Evolutionary conservation across 1,284 basidiomycete genomes (phyloP), one percentile per base, ranked within the genome.

Genomic region (Moesziomyces sp.): DNA sequence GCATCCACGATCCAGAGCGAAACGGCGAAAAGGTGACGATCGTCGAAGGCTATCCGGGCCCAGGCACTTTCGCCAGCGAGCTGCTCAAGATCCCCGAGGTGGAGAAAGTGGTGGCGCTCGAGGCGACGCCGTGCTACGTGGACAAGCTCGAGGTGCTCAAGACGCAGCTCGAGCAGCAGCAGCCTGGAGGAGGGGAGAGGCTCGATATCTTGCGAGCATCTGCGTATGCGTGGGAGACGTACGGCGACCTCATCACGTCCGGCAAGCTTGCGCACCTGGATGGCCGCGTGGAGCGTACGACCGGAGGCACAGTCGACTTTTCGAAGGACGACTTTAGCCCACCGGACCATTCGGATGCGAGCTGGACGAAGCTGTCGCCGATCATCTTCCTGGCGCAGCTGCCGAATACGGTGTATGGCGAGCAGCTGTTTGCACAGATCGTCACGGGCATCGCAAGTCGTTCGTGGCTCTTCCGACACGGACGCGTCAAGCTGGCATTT

Each of bases 371-470:
- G 49, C 52, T 65, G 14, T 74, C 72, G 19, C 78, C 80, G 0
- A 21, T 83, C 5, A 49, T 82, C 43, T 81, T 82, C 53, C 52
- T 83, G 21, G 77, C 77, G 0, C 81, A 83, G 52, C 66, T 83
- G 5, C 82, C 82, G 28, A 83, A 80, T 51, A 77, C 78, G 9
- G 82, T 83, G 8, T 79, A 83, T 44, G 77, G 79, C 13, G 82
- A 83, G 47, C 82, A 83, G 58, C 74, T 83, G 8, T 80, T 76
- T 51, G 78, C 79, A 0, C 82, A 83, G 64, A 68, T 83, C 45
- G 42, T 79, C n/a, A 44, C 71, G 24, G 76, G 76, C 18, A 78
- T 81, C 23, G 74, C 77, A 0, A 76, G 45, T 26, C 68, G 81
- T 6, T 57, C 45, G 40, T 83, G 82, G 82, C 65, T 82, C 21